These are phyloP conservation scores for Pseudogymnoascus sp. DNA, from an alignment of 2,329 filamentous ascomycete species.

Conservation along the genomic window DNA sequence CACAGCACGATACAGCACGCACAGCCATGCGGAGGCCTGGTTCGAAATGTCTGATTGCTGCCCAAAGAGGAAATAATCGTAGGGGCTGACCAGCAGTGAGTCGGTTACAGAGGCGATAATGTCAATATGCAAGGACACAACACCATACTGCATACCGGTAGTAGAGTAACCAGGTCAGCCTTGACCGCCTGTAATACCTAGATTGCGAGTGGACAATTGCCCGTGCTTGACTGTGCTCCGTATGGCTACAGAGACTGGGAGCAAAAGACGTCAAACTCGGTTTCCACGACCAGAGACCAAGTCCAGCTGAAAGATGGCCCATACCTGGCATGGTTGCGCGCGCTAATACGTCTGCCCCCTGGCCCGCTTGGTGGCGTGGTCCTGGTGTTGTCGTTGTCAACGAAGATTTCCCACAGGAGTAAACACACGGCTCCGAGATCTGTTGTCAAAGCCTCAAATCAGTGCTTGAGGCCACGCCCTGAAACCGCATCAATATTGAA, in stretches of 20 bases:
- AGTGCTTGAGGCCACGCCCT: not conserved
- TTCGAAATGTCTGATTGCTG: not conserved
- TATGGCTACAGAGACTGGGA: not conserved
- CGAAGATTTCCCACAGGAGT: not conserved
- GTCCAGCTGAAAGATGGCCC: conserved; percentile 3
- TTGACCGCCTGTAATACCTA: conserved; percentile 1
- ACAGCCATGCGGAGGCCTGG: conserved; percentile 3
- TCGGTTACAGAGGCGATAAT: not conserved
- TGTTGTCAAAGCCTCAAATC: conserved; percentile 7
- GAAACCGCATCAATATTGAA: not conserved
- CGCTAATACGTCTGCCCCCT: not conserved
- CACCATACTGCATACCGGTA: not conserved
- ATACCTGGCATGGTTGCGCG: not conserved
- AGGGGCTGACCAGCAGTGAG: not conserved
- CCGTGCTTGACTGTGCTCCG: not conserved
- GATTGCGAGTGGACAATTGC: not conserved
- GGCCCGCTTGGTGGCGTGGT: conserved; percentile 2
- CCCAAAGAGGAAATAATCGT: conserved; percentile 4
- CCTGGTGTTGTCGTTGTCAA: not conserved
- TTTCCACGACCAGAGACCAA: not conserved
- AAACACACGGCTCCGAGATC: not conserved
- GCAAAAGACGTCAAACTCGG: not conserved
- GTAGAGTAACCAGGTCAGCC: not conserved
- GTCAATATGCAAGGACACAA: conserved; percentile 4
- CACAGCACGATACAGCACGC: not conserved